These are phyloP conservation scores for Fraxinus americana DNA, from an alignment of 257 asterid genomes.

Conservation along the genomic window DNA sequence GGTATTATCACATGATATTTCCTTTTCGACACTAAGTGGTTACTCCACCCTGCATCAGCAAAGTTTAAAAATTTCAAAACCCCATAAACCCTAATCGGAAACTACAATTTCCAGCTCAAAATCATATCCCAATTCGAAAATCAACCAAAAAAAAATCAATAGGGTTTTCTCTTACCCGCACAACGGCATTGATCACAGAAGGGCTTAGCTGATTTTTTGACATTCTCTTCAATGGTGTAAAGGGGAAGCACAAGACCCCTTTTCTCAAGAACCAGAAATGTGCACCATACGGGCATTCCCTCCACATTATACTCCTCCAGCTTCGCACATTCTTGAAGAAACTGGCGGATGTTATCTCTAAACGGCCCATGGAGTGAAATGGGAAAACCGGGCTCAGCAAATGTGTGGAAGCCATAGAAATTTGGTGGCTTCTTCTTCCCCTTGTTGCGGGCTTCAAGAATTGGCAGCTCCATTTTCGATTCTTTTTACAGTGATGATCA, in stretches of 20 bases:
- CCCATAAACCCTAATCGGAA: conserved; percentile 5
- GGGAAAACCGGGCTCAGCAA: conserved; percentile 68
- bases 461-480: conserved; percentile 32
- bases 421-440: conserved; percentile 39
- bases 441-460: conserved; percentile 28
- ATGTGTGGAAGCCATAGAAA: conserved; percentile 60
- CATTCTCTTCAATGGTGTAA: conserved; percentile 76
- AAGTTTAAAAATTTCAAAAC: conserved; percentile 2
- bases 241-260: conserved; percentile 68
- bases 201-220: conserved; percentile 46
- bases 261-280: conserved; percentile 65
- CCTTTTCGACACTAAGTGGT: conserved; percentile 78
- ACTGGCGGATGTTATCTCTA: conserved; percentile 63
- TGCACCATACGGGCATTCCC: conserved; percentile 70
- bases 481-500: not conserved
- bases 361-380: conserved; percentile 50
- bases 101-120: not conserved
- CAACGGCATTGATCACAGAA: conserved; percentile 79
- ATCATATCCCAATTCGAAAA: conserved; percentile 14
- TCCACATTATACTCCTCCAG: conserved; percentile 52
- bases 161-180: conserved; percentile 49
- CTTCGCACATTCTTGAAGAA: conserved; percentile 66
- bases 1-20: conserved; percentile 91
- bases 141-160: not conserved
- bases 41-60: conserved; percentile 74